A percentile compares a stretch with the other conserved stretches of the same genome.
phyloP scores from a whole-genome alignment of 2,329 filamentous ascomycete genomes.

The Clonostachys solani region DNA sequence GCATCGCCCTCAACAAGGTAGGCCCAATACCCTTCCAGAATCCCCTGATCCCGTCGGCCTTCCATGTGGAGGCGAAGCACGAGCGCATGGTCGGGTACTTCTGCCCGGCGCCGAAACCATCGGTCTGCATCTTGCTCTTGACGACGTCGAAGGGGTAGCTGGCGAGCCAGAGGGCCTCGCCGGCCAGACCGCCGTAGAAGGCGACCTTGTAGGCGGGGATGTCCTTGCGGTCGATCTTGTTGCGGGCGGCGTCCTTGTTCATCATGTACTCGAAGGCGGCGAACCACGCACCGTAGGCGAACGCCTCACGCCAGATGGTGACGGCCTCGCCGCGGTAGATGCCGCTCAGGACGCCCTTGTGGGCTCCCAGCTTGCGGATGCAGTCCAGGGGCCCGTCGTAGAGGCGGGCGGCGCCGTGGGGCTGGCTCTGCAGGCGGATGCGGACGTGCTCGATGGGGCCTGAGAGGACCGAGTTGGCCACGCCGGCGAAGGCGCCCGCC shows the following conservation, averaged over 20 bases:
- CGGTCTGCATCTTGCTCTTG: conserved; percentile 99
- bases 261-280: conserved; percentile 93
- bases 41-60: conserved; percentile 69
- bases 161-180: conserved; percentile 87
- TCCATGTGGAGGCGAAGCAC: conserved; percentile 81
- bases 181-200: conserved; percentile 86
- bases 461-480: conserved; percentile 85
- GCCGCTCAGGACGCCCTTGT: conserved; percentile 61
- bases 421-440: conserved; percentile 93
- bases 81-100: conserved; percentile 80
- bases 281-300: conserved; percentile 97
- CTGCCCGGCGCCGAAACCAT: conserved; percentile 73
- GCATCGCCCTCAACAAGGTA: conserved; percentile 91
- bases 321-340: conserved; percentile 86
- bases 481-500: conserved; percentile 85
- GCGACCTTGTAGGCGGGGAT: conserved; percentile 84
- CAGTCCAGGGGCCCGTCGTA: conserved; percentile 88
- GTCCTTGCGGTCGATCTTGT: conserved; percentile 69
- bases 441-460: conserved; percentile 95
- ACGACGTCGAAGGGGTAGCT: conserved; percentile 96
- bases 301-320: conserved; percentile 82
- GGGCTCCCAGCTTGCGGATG: conserved; percentile 72
- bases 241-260: conserved; percentile 80
- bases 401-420: conserved; percentile 73
- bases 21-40: conserved; percentile 96